Base-by-base conservation (phyloP, 805 yeast species). In the Myxozyma vanderwaltii region DNA sequence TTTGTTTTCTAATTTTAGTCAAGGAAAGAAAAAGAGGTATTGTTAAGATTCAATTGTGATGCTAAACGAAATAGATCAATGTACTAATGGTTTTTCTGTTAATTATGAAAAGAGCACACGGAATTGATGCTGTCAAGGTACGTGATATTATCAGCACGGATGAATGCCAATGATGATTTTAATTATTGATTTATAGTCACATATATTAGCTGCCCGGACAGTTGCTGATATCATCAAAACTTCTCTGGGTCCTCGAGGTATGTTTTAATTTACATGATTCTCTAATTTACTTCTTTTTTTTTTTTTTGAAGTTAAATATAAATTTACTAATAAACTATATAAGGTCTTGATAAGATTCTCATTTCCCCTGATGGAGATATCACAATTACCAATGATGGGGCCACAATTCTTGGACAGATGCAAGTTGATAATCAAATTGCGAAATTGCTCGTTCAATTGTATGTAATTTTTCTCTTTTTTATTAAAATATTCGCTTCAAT, bases 311-410 rank as follows among this genome's bases (percentile, higher is more conserved):
- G 1, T 47, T 17, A 19, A n/a, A 19, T 17, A n/a, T 7, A 31
- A 21, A 1, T 17, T 33, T 35, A n/a, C 23, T 41, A 6, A 17
- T 5, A 8, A 5, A 13, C 17, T 13, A n/a, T 23, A 17, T n/a
- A 13, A 63, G 68, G 99, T n/a, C 78, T 95, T 69, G 99, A 94
- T 75, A 94, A 94, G 78, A 94, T 94, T 69, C 81, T 94, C 66
- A 89, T 94, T 65, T 84, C 91, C 53, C 98, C 94, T 31, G 99
- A 95, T 72, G 98, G 99, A 21, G 98, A 94, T 59, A 94, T 94
- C 74, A 94, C 97, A 56, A 92, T 94, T 69, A 94, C 99, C 51
- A 94, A 94, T 73, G 99, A 94, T 73, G 99, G 99, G 68, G 99
- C 98, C 46, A 95, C 99, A 12, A 95, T 94, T 69, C 77, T 94